phyloP scores from a whole-genome alignment of 192 early-diverging fungal species.

The Kappamyces sp. region DNA sequence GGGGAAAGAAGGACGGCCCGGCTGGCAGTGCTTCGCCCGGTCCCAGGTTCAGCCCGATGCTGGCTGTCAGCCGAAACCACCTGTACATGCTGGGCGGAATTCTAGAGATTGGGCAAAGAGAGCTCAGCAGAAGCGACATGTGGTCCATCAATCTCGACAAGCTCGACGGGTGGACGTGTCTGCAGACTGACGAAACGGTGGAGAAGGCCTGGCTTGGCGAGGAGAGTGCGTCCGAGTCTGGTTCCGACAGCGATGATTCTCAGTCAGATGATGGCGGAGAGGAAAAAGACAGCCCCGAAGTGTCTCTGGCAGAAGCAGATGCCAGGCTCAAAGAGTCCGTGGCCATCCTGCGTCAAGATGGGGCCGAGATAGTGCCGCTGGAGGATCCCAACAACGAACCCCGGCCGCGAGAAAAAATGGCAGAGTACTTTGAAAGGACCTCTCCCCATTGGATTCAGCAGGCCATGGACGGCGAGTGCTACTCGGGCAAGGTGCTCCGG shows the following conservation, averaged over 20 bases:
- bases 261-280: conserved; percentile 44
- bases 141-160: conserved; percentile 65
- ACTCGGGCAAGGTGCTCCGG: conserved; percentile 11
- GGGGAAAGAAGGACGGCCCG: conserved; percentile 25
- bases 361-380: not conserved
- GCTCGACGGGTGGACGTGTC: conserved; percentile 48
- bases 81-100: conserved; percentile 64
- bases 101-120: conserved; percentile 53
- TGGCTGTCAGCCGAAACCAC: conserved; percentile 47
- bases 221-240: conserved; percentile 42
- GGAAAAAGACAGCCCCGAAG: conserved; percentile 26
- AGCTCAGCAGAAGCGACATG: conserved; percentile 56
- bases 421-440: conserved; percentile 19
- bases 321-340: not conserved
- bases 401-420: conserved; percentile 13
- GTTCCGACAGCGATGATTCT: conserved; percentile 38
- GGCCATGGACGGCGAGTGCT: conserved; percentile 4
- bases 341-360: not conserved
- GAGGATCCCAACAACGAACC: conserved; percentile 12
- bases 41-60: conserved; percentile 64
- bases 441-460: conserved; percentile 12
- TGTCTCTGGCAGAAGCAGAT: not conserved
- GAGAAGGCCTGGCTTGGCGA: conserved; percentile 44
- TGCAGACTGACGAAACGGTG: conserved; percentile 42
- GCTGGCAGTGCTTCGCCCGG: conserved; percentile 26